phyloP scores from a whole-genome alignment of 108 stramenopile species.

The Hondaea fermentalgiana region DNA sequence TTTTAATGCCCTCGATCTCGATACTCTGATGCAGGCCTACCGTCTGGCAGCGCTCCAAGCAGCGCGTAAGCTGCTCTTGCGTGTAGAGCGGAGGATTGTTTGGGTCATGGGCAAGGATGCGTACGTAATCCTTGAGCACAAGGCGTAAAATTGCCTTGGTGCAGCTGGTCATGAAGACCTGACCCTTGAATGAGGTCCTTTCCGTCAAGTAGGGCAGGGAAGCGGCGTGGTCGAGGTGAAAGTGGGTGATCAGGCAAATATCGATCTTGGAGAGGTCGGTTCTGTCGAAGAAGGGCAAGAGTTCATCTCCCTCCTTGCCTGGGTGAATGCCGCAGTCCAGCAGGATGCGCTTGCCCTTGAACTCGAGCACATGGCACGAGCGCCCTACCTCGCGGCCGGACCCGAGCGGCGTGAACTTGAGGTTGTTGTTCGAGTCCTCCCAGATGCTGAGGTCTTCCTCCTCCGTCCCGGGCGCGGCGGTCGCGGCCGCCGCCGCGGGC shows the following conservation, averaged over 20 bases:
- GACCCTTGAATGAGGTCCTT: constrained; percentile 76
- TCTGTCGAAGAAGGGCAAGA: constrained; percentile 45
- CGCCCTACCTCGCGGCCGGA: constrained; percentile 93
- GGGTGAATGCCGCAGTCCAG: constrained; percentile 98
- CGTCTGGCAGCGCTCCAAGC: constrained; percentile 85
- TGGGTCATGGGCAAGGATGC: constrained; percentile 56
- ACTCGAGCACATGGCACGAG: constrained; percentile 85
- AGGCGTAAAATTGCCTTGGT: constrained; percentile 91
- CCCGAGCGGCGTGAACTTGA: constrained; percentile 60
- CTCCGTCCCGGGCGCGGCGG: neutral
- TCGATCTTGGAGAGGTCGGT: constrained; percentile 17
- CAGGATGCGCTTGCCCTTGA: constrained; percentile 25
- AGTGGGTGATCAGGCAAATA: constrained; percentile 75
- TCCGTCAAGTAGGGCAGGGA: constrained; percentile 94
- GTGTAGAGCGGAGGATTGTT: constrained; percentile 69
- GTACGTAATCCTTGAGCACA: constrained; percentile 79
- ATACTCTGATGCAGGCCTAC: constrained; percentile 89
- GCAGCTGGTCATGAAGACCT: constrained; percentile 94
- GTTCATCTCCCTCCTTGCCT: constrained; percentile 83
- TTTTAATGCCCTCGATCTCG: constrained; percentile 67
- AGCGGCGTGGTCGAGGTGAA: constrained; percentile 97
- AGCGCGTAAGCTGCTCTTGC: constrained; percentile 74
- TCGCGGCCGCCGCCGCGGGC: neutral
- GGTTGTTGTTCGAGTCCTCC: neutral
- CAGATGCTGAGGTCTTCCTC: neutral